Evolutionary conservation across 305 asterid species (phyloP).

Genomic region (Rubia peregrina): DNA sequence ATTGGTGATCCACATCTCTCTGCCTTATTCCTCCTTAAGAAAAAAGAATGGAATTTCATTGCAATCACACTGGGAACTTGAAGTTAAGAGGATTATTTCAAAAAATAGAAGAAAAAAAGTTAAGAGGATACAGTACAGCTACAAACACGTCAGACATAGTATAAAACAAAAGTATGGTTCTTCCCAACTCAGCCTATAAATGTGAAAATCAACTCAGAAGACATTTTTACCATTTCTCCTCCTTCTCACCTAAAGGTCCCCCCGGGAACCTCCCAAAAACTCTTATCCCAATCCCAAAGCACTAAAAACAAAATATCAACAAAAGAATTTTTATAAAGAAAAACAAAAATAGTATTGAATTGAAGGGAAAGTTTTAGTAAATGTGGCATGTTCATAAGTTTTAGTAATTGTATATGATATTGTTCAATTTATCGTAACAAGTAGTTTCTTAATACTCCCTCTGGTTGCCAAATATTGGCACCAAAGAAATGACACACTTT

Average conservation of each 20-base stretch:
- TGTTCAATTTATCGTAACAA: too few species aligned
- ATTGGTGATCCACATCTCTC: conserved; percentile 3
- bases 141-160: conserved; percentile 5
- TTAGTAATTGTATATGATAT: too few species aligned
- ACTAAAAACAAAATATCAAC: too few species aligned
- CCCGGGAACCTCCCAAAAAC: neutral
- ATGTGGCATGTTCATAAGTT: too few species aligned
- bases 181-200: conserved; percentile 4
- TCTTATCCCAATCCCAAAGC: conserved; percentile 7
- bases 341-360: too few species aligned
- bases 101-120: too few species aligned
- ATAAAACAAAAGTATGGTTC: conserved; percentile 5
- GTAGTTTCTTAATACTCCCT: too few species aligned
- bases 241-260: neutral
- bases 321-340: too few species aligned
- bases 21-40: neutral
- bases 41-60: neutral
- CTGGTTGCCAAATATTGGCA: too few species aligned
- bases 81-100: too few species aligned
- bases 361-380: too few species aligned
- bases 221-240: neutral
- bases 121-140: neutral
- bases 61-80: neutral
- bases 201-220: conserved; percentile 1
- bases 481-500: too few species aligned